A percentile compares a stretch with the other conserved stretches of the same genome.
Evolutionary conservation across 1,139 yeast genomes (phyloP).

Genomic region (Yamadazyma mexicana): DNA sequence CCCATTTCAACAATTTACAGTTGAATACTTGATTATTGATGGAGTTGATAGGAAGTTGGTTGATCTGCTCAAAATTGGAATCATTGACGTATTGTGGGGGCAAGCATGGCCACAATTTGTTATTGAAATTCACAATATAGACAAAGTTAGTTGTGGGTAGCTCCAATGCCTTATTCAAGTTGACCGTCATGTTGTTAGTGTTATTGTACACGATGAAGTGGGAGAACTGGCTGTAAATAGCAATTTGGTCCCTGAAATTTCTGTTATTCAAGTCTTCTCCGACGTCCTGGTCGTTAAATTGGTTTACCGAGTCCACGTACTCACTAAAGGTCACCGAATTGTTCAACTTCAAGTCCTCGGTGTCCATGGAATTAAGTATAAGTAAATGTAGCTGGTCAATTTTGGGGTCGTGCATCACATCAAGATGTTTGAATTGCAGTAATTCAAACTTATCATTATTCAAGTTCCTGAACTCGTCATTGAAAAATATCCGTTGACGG

Average conservation of each 20-base stretch:
- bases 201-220: constrained; percentile 36
- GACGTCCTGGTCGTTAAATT: constrained; percentile 3
- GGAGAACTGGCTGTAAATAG: constrained; percentile 33
- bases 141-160: constrained; percentile 12
- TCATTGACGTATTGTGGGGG: constrained; percentile 18
- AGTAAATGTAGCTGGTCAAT: constrained; percentile 16
- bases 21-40: constrained; percentile 19
- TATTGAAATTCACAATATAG: constrained; percentile 20
- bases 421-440: constrained; percentile 11
- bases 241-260: constrained; percentile 31
- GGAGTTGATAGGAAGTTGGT: constrained; percentile 19
- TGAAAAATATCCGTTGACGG: constrained; percentile 28
- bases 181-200: constrained; percentile 13
- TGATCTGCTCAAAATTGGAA: constrained; percentile 14
- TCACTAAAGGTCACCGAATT: constrained; percentile 15
- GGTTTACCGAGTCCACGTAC: constrained; percentile 6
- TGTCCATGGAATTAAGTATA: constrained; percentile 14
- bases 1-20: constrained; percentile 31
- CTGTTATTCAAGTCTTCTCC: constrained; percentile 28
- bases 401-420: constrained; percentile 8
- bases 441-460: constrained; percentile 13
- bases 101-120: constrained; percentile 16
- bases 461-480: constrained; percentile 13
- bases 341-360: constrained; percentile 11
- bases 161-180: constrained; percentile 16